Percentiles rank a stretch among this genome's conserved stretches.
Evolutionary conservation across 2,329 filamentous ascomycete species (phyloP).

Genomic region (Fusarium tuaranense): DNA sequence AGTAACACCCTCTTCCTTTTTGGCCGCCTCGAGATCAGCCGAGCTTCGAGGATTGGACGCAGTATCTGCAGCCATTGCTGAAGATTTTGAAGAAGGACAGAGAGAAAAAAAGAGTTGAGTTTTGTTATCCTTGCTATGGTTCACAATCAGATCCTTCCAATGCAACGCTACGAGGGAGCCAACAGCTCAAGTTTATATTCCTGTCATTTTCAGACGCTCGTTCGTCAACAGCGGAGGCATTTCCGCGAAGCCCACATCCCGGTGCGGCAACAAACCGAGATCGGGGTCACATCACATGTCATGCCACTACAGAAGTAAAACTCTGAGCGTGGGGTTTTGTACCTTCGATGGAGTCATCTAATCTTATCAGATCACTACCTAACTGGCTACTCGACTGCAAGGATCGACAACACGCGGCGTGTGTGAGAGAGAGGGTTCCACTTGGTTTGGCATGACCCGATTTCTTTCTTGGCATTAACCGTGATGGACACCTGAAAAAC

Average conservation of each 20-base stretch:
- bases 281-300: not conserved
- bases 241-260: slow-evolving; percentile 32
- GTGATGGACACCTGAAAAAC: not conserved
- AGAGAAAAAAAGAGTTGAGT: not conserved
- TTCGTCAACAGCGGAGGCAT: not conserved
- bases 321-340: not conserved
- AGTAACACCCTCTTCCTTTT: slow-evolving; percentile 4
- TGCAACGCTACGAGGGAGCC: not conserved
- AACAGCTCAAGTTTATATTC: not conserved
- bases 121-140: not conserved
- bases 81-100: not conserved
- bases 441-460: slow-evolving; percentile 2
- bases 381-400: not conserved
- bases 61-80: slow-evolving; percentile 20
- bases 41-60: slow-evolving; percentile 24
- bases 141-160: slow-evolving; percentile 2
- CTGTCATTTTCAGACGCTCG: slow-evolving; percentile 5
- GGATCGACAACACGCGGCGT: slow-evolving; percentile 1
- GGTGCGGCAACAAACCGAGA: not conserved
- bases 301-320: not conserved
- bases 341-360: slow-evolving; percentile 32
- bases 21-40: slow-evolving; percentile 24
- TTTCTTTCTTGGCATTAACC: not conserved
- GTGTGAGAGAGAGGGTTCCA: not conserved
- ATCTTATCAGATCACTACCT: slow-evolving; percentile 40